Evolutionary conservation across 306 rosid genomes (phyloP), one percentile per base, ranked within the genome.

Genomic region (Corylus avellana): DNA sequence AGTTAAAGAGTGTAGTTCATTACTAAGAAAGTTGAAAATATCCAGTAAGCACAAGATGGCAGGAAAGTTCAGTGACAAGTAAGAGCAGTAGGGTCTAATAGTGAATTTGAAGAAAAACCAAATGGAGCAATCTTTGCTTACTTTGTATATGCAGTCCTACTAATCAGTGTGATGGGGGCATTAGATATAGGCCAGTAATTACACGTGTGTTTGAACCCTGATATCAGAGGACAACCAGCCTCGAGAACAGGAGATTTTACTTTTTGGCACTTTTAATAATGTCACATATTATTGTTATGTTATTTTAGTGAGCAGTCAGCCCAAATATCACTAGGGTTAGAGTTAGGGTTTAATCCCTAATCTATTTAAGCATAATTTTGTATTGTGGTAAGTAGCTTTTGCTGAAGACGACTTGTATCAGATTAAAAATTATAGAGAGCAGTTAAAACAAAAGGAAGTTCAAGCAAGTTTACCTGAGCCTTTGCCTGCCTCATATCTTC

Each of bases 401-500:
- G 11, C 13, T 68, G 51, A 42, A 10, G 35, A 22, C n/a, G 13
- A 63, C 35, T 20, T 70, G 53, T 18, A 44, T 12, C 42, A 39
- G 46, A 55, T 71, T 42, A 32, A 71, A 69, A 13, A 64, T 61
- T 62, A 13, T 70, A 48, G 2, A 22, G 42, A 37, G n/a, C 58
- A 71, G 58, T 46, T 72, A 20, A 69, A 17, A 62, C 25, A 62
- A n/a, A 70, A 59, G n/a, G 55, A 12, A 42, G 72, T 44, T 68
- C 29, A 61, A 81, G 77, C 55, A 8, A 59, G 7, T 59, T 55
- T 75, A 94, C 98, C 93, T 92, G 96, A 82, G 81, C 86, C 88
- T 92, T 92, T n/a, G 98, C 98, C 84, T 89, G 97, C 82, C 69
- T 91, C 98, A 92, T 88, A 80, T 95, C 98, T 81, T 95, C 98